Evolutionary conservation across 192 early-diverging fungal species (phyloP), one percentile per base, ranked within the genome.

Genomic region (Coemansia sp.): DNA sequence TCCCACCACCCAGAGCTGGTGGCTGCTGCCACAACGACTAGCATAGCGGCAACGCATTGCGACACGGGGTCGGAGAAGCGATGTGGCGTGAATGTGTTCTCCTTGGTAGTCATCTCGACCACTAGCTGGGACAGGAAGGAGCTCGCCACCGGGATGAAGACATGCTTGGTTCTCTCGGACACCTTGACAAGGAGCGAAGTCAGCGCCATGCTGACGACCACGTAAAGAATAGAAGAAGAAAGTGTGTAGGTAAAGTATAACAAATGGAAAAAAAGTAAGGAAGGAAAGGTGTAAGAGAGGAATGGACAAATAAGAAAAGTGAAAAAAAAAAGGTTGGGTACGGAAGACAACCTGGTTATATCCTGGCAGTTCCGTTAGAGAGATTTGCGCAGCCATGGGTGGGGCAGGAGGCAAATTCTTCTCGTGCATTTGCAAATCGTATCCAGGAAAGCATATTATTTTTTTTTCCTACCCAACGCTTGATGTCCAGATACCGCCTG

Each of bases 21-120:
- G 19, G 15, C 14, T 14, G 55, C 45, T 1, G 70, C 64, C 38
- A 66, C 4, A 3, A 66, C 57, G 8, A 64, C 53, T 2, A 72
- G 58, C 53, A 65, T 68, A 2, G 67, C 15, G 44, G 31, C 17
- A 2, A 31, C 27, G 58, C 67, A 68, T 42, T 59, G 58, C 2
- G 44, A 39, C 31, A 48, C 23, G 44, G 67, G 57, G 32, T 58
- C 39, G 2, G 44, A 11, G 32, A 45, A 46, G 37, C 42, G 58
- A 11, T 39, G 57, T 2, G 32, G 5, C 31, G 57, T 36, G 34
- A 59, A 59, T 17, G 34, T 36, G 34, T 59, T 59, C 34, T 59
- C 34, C 19, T 59, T 32, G 34, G 57, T 19, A 1, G 32, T 9
- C 32, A 59, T 9, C 8, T 36, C 34, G 17, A 32, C 34, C 57